Evolutionary conservation across 192 early-diverging fungal species (phyloP), one percentile per base, ranked within the genome.

Genomic region (Spizellomyces sp.): DNA sequence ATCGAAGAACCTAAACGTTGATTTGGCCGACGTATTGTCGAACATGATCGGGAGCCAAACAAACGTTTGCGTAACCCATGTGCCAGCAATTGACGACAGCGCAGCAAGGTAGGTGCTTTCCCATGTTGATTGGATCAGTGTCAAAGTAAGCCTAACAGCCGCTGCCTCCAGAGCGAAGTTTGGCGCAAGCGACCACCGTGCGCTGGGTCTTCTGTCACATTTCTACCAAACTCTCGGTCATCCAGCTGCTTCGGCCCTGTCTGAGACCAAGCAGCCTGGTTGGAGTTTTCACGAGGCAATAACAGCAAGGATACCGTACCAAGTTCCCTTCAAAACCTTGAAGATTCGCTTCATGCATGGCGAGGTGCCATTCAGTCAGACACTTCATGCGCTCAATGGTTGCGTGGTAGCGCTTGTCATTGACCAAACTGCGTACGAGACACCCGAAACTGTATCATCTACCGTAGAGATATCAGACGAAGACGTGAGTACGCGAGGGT

Each of bases 301-400:
- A 5, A 21, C 76, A 44, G 42, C 56, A 8, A 58, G 67, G 4
- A 17, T 76, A 45, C 84, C 84, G 0, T 83, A 71, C 42, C 10
- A 21, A 45, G 70, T 80, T 9, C 50, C 67, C 4, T 80, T 64
- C 44, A 45, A 43, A 5, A 21, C 21, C 36, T 58, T 80, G 41
- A 62, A 64, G 10, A 71, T 81, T 60, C 74, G 75, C 45, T 81
- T 81, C 47, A 17, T 74, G 54, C 54, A 67, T 61, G 88, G 88
- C 61, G 90, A 95, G 27, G 83, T 99, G 4, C 89, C 92, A 8
- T 77, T 82, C 3, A 90, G 89, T 67, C 94, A 99, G 75, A 65
- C 91, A 4, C 76, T 95, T 36, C 85, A 90, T 67, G 90, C 92
- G 0, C 80, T 97, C 21, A 99, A 96, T 77, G 95, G 93, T 3